These are phyloP conservation scores for Phytopythium kandeliae DNA, from an alignment of 352 stramenopile species.

Conservation along the genomic window DNA sequence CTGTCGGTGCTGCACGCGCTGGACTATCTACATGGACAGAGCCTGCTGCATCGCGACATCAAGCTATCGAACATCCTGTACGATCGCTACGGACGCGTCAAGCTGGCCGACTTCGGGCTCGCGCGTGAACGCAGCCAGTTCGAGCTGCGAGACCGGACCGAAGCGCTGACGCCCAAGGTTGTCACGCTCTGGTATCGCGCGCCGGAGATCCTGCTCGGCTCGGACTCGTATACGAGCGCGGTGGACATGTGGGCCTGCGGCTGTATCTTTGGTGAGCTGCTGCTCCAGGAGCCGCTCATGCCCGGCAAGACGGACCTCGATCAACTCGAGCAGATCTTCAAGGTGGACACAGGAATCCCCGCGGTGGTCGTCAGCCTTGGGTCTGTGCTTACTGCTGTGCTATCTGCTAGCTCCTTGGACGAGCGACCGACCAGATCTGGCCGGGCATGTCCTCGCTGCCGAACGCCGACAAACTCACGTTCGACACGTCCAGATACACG, in stretches of 20 bases:
- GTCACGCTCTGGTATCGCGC: constrained; percentile 95
- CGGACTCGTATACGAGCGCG: constrained; percentile 75
- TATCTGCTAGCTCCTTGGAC: constrained; percentile 34
- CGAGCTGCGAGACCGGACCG: constrained; percentile 15
- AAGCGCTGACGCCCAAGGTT: constrained; percentile 69
- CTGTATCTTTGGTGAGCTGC: constrained; percentile 57
- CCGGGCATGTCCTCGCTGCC: constrained; percentile 40
- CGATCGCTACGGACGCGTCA: constrained; percentile 60
- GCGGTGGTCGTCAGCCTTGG: no score
- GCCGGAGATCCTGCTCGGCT: constrained; percentile 90
- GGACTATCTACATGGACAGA: constrained; percentile 73
- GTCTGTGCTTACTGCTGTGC: neutral
- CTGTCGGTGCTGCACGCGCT: constrained; percentile 81
- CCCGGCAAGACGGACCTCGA: constrained; percentile 56
- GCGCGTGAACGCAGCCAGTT: constrained; percentile 60
- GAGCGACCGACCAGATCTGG: constrained; percentile 55
- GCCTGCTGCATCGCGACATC: constrained; percentile 90
- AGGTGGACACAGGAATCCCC: constrained; percentile 13
- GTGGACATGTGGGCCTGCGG: constrained; percentile 90
- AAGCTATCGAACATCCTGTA: constrained; percentile 95
- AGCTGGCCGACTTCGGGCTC: constrained; percentile 67
- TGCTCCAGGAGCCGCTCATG: constrained; percentile 53
- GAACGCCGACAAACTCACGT: constrained; percentile 28
- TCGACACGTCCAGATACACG: constrained; percentile 24
- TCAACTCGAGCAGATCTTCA: constrained; percentile 71